A percentile compares a stretch with the other conserved stretches of the same genome.
phyloP scores from a whole-genome alignment of 148 eudicot genomes.

The Camellia japonica region DNA sequence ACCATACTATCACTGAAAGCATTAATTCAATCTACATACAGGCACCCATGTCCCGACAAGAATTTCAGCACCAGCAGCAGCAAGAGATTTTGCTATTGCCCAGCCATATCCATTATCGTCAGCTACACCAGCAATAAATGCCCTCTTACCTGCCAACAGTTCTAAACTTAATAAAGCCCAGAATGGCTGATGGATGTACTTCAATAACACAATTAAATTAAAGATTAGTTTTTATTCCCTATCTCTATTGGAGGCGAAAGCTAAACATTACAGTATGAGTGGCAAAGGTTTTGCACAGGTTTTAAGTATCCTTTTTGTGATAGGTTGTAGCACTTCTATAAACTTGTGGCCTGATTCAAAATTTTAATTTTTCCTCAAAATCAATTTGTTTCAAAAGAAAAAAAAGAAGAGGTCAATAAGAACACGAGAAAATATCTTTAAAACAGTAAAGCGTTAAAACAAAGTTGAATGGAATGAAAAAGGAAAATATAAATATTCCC shows the following conservation, averaged over 20 bases:
- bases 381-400: neutral
- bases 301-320: neutral
- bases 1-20: neutral
- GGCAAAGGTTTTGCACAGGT: neutral
- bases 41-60: slow-evolving; percentile 99
- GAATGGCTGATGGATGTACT: neutral
- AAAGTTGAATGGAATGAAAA: neutral
- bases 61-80: slow-evolving; percentile 99
- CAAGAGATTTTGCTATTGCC: slow-evolving; percentile 98
- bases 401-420: neutral
- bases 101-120: slow-evolving; percentile 99
- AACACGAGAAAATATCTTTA: neutral
- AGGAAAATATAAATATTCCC: neutral
- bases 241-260: neutral
- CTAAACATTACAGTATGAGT: neutral
- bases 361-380: neutral
- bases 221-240: neutral
- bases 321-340: neutral
- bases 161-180: slow-evolving; percentile 3
- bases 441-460: neutral
- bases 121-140: slow-evolving; percentile 93
- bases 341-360: neutral
- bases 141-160: slow-evolving; percentile 73
- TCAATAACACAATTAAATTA: neutral
- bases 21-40: slow-evolving; percentile 44